A percentile compares a stretch with the other conserved stretches of the same genome.
Evolutionary conservation across 495 filamentous ascomycete species (phyloP).

Genomic region (Xylaria curta): DNA sequence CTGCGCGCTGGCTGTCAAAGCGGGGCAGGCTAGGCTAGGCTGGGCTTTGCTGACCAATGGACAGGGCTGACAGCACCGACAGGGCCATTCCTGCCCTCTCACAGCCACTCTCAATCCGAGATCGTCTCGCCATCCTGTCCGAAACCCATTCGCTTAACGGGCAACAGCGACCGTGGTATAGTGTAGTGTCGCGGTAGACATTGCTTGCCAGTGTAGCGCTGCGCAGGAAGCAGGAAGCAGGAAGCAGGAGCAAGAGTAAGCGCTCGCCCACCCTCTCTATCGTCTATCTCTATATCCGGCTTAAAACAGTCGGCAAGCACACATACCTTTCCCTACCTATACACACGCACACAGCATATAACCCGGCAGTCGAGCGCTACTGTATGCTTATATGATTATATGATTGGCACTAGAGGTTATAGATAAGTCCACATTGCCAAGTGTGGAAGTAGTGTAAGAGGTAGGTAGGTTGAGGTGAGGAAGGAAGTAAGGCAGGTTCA

Average conservation of each 20-base stretch:
- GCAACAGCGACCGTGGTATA: constrained; percentile 1
- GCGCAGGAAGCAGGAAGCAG: constrained; percentile 4
- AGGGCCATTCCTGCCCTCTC: constrained; percentile 1
- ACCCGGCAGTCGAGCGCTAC: not conserved
- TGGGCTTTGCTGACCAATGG: constrained; percentile 26
- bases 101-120: constrained; percentile 12
- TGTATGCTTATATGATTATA: not conserved
- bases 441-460: not conserved
- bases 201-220: not conserved
- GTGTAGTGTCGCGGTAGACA: not conserved
- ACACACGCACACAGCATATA: not conserved
- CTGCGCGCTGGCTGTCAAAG: constrained; percentile 14
- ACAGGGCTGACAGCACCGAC: constrained; percentile 17
- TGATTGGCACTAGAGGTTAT: not conserved
- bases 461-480: not conserved
- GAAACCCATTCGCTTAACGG: constrained; percentile 28
- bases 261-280: not conserved
- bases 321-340: not conserved
- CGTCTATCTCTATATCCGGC: not conserved
- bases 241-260: not conserved
- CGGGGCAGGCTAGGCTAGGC: constrained; percentile 28
- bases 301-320: not conserved
- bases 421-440: constrained; percentile 9
- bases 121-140: constrained; percentile 26
- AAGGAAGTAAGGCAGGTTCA: not conserved